phyloP scores from a whole-genome alignment of 768 basidiomycete species.

The Tulasnella sp. region DNA sequence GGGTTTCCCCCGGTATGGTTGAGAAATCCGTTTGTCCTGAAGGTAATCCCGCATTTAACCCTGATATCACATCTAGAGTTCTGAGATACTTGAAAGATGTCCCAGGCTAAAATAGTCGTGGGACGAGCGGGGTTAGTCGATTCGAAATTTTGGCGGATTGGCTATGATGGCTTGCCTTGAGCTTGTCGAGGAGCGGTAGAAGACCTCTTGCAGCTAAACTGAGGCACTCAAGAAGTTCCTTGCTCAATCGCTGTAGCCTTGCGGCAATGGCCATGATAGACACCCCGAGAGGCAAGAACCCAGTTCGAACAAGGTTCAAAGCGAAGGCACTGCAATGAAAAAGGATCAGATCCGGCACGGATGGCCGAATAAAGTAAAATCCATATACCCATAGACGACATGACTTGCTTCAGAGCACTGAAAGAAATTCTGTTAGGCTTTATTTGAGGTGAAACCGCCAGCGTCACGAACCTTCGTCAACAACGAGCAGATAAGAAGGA shows the following conservation, averaged over 20 bases:
- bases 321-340: not conserved
- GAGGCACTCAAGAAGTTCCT: not conserved
- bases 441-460: not conserved
- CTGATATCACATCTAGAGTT: not conserved
- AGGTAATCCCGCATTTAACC: not conserved
- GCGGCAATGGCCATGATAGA: conserved; percentile 13
- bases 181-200: not conserved
- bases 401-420: not conserved
- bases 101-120: not conserved
- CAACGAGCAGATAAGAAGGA: not conserved
- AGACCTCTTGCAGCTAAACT: not conserved
- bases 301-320: not conserved
- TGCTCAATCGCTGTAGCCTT: not conserved
- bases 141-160: not conserved
- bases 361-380: not conserved
- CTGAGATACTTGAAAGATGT: not conserved
- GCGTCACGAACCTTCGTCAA: not conserved
- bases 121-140: not conserved
- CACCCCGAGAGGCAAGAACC: not conserved
- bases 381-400: not conserved
- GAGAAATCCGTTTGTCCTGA: not conserved
- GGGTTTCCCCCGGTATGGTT: not conserved
- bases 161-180: not conserved
- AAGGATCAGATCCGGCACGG: not conserved
- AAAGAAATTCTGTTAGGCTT: not conserved